phyloP scores from a whole-genome alignment of 2,329 filamentous ascomycete genomes.

The Peltaster fructicola region DNA sequence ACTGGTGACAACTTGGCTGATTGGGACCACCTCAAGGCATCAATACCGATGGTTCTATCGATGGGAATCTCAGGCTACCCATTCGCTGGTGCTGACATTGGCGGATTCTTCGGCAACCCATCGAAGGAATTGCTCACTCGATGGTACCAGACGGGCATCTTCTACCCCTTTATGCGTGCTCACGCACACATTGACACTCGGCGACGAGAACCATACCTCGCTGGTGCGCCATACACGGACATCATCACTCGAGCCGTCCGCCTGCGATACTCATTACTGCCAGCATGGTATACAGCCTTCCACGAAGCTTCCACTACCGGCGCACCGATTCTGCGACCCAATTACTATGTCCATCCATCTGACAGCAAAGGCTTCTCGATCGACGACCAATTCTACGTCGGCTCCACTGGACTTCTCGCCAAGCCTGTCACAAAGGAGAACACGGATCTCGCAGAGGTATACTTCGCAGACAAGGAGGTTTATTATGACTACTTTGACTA shows the following conservation, averaged over 20 bases:
- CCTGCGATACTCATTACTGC: slow-evolving; percentile 74
- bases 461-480: slow-evolving; percentile 71
- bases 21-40: slow-evolving; percentile 79
- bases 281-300: slow-evolving; percentile 94
- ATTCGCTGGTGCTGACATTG: slow-evolving; percentile 88
- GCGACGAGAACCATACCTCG: slow-evolving; percentile 80
- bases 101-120: slow-evolving; percentile 95
- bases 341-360: slow-evolving; percentile 78
- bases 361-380: slow-evolving; percentile 77
- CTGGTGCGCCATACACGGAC: slow-evolving; percentile 64
- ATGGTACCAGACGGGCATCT: slow-evolving; percentile 93
- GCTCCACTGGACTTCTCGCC: slow-evolving; percentile 71
- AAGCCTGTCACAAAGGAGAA: slow-evolving; percentile 77
- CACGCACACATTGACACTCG: slow-evolving; percentile 95
- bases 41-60: slow-evolving; percentile 83
- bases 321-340: slow-evolving; percentile 73
- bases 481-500: slow-evolving; percentile 97
- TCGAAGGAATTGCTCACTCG: slow-evolving; percentile 77
- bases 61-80: slow-evolving; percentile 87
- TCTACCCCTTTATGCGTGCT: slow-evolving; percentile 95
- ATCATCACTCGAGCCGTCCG: slow-evolving; percentile 80
- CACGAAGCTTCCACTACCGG: slow-evolving; percentile 70
- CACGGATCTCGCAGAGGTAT: slow-evolving; percentile 56
- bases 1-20: slow-evolving; percentile 92
- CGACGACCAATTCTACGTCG: slow-evolving; percentile 88